Evolutionary conservation across 2,329 filamentous ascomycete species (phyloP).

Genomic region (Alternaria incomplexa): DNA sequence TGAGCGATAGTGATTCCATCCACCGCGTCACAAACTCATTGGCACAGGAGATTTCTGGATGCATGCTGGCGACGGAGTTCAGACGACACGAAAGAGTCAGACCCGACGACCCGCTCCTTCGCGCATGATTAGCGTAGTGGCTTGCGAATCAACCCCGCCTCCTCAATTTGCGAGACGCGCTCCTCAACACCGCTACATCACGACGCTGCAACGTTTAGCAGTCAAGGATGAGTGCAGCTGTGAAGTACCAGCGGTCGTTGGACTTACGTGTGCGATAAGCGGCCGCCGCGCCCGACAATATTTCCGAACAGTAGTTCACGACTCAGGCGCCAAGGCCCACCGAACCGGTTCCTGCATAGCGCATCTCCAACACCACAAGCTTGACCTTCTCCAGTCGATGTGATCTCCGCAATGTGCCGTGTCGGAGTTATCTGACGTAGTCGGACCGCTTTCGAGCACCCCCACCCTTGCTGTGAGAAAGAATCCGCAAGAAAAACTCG

Average conservation of each 20-base stretch:
- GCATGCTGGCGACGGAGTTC: background rate
- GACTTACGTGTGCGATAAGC: background rate
- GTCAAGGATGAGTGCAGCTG: background rate
- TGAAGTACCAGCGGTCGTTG: background rate
- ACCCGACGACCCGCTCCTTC: background rate
- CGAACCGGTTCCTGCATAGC: constrained; percentile 8
- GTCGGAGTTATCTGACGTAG: background rate
- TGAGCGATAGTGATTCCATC: background rate
- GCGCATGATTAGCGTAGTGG: constrained; percentile 1
- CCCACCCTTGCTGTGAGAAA: constrained; percentile 1
- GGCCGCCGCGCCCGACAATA: background rate
- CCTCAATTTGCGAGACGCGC: background rate
- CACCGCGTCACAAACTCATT: background rate
- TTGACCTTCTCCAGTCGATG: background rate
- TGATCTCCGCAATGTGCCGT: background rate
- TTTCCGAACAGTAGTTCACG: background rate
- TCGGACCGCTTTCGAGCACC: background rate
- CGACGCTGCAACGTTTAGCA: background rate
- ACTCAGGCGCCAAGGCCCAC: constrained; percentile 1
- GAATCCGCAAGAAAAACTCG: background rate
- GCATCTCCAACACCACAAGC: background rate
- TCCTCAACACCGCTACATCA: background rate
- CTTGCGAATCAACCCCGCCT: background rate
- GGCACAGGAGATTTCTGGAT: background rate
- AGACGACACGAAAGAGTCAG: background rate